A percentile compares a stretch with the other conserved stretches of the same genome.
Conservation (phyloP, 495 filamentous ascomycete species). For the Stereocaulon alpinum region DNA sequence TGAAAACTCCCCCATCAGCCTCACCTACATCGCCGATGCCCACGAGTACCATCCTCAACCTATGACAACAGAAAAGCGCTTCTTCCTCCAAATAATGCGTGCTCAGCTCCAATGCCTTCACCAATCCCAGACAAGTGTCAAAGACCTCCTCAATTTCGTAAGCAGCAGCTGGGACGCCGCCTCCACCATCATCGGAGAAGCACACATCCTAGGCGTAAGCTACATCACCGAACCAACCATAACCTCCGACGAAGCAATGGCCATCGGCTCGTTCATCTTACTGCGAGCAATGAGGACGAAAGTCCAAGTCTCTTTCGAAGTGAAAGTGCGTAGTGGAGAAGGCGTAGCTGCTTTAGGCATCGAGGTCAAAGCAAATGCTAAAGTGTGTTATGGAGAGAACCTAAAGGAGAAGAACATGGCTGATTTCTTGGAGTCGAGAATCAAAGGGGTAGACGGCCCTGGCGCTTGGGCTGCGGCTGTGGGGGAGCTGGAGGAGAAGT, state of each 20-base stretch:
- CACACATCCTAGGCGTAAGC: conserved; percentile 42
- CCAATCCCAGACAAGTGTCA: conserved; percentile 39
- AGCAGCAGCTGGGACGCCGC: conserved; percentile 51
- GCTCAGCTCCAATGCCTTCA: conserved; percentile 44
- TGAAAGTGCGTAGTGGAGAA: conserved; percentile 31
- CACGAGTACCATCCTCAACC: conserved; percentile 27
- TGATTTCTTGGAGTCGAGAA: conserved; percentile 44
- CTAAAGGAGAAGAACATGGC: conserved; percentile 54
- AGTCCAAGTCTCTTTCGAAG: conserved; percentile 43
- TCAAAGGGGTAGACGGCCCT: conserved; percentile 33
- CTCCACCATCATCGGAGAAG: conserved; percentile 38
- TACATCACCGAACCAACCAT: conserved; percentile 45
- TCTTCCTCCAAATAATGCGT: conserved; percentile 58
- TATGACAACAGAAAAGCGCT: conserved; percentile 48
- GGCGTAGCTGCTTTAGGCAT: conserved; percentile 31
- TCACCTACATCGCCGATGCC: conserved; percentile 36
- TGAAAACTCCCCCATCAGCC: conserved; percentile 36
- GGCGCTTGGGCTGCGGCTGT: conserved; percentile 46
- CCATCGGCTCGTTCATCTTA: conserved; percentile 43
- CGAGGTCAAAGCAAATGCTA: conserved; percentile 31
- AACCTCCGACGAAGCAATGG: conserved; percentile 46
- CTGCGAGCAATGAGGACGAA: conserved; percentile 49
- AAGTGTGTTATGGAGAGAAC: conserved; percentile 55
- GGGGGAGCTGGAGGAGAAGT: conserved; percentile 42
- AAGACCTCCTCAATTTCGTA: conserved; percentile 45